Percentiles rank a stretch among this genome's conserved stretches.
Evolutionary conservation across 768 basidiomycete species (phyloP).

Genomic region (Podaxis pistillaris): DNA sequence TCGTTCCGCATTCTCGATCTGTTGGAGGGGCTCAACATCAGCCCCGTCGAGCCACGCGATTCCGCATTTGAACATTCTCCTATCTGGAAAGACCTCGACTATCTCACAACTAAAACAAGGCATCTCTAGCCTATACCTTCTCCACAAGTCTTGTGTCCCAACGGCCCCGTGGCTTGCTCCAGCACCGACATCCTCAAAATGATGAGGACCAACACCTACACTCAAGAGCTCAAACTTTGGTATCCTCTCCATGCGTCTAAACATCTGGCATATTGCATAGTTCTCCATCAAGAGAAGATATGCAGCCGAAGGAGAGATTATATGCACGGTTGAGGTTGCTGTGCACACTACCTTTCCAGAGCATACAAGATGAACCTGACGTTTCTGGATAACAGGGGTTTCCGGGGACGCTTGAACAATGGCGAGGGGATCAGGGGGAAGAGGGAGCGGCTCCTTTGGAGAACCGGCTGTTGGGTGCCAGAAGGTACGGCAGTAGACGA

Average conservation of each 20-base stretch:
- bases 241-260: conserved; percentile 40
- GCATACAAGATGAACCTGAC: conserved; percentile 55
- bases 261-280: conserved; percentile 58
- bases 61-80: conserved; percentile 54
- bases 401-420: conserved; percentile 36
- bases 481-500: conserved; percentile 43
- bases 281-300: conserved; percentile 54
- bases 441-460: conserved; percentile 21
- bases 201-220: conserved; percentile 35
- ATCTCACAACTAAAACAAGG: conserved; percentile 56
- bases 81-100: conserved; percentile 54
- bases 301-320: conserved; percentile 46
- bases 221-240: conserved; percentile 51
- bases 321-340: conserved; percentile 54
- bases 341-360: conserved; percentile 43
- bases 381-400: conserved; percentile 48
- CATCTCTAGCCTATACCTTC: conserved; percentile 46
- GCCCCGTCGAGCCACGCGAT: conserved; percentile 41
- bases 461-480: conserved; percentile 21
- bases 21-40: neutral
- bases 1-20: neutral
- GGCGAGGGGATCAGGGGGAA: conserved; percentile 27
- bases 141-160: conserved; percentile 31
- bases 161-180: neutral
- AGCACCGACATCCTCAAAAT: conserved; percentile 10